Evolutionary conservation across 495 filamentous ascomycete species (phyloP), one percentile per base, ranked within the genome.

Genomic region (Stereocaulon alpinum): DNA sequence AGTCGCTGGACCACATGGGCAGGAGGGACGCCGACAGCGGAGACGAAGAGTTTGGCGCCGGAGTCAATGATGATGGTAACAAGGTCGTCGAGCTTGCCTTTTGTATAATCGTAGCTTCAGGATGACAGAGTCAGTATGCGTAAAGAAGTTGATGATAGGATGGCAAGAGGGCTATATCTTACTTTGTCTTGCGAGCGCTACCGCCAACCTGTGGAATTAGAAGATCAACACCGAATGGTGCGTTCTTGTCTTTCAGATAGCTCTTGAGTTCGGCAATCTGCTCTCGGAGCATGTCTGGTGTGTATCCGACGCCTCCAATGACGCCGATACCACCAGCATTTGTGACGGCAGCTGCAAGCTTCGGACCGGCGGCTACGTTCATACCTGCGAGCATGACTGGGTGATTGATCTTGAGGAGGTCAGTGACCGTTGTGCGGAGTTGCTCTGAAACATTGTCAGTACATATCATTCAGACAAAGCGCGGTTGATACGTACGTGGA

Each of bases 311-410:
- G 69, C 93, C 93, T 66, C 93, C 93, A 70, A 98, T 88, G 62
- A 98, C 93, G 74, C 93, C 93, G 61, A 98, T 77, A 68, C 93
- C 93, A 63, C 93, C 93, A 34, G 93, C 93, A 75, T 98, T 96
- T 60, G 93, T 94, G 66, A 98, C 93, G 11, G 93, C 93, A 20
- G 93, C 93, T 44, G 93, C 94, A 69, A 98, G 84, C 80, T 91
- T 95, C 49, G 94, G 94, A 50, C 93, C 93, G 52, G 93, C 94
- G 51, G 93, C 94, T 60, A 97, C 94, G 80, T 97, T 97, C 93
- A 98, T 98, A 67, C 93, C 93, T 63, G 93, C 93, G 61, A 97
- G 85, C 68, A 97, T 78, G 70, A 98, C 78, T 34, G 93, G 93
- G 76, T 97, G 93, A 67, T 96, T 91, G 80, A 98, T 96, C 80